These are phyloP conservation scores for Hypoxylon subgilvum DNA, from an alignment of 495 filamentous ascomycete genomes.

Conservation along the genomic window DNA sequence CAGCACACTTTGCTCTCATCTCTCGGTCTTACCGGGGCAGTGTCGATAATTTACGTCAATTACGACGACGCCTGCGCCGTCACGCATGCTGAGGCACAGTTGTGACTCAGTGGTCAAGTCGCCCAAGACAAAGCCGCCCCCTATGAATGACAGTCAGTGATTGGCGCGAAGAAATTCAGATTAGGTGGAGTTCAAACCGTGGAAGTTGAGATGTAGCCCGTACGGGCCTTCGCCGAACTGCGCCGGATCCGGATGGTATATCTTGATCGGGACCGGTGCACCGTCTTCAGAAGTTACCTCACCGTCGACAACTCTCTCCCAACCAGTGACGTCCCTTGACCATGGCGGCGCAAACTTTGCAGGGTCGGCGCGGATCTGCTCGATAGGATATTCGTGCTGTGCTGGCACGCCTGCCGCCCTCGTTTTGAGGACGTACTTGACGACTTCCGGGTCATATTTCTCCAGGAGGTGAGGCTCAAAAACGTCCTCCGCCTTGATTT, in stretches of 20 bases:
- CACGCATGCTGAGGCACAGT: constrained; percentile 54
- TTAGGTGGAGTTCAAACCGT: constrained; percentile 41
- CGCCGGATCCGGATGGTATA: constrained; percentile 53
- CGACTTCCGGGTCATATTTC: constrained; percentile 28
- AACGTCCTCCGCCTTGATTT: constrained; percentile 25
- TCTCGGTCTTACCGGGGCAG: constrained; percentile 47
- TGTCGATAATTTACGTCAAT: constrained; percentile 62
- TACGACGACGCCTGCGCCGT: constrained; percentile 49
- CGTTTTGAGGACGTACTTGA: constrained; percentile 21
- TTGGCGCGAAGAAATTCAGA: neutral
- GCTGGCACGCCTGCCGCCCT: constrained; percentile 6
- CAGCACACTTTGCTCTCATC: neutral
- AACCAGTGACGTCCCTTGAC: constrained; percentile 44
- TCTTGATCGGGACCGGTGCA: constrained; percentile 47
- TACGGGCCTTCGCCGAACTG: constrained; percentile 49
- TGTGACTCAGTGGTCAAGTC: constrained; percentile 52
- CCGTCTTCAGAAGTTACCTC: constrained; percentile 50
- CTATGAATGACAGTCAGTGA: constrained; percentile 16
- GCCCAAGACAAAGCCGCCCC: constrained; percentile 55
- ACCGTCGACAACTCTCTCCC: constrained; percentile 46
- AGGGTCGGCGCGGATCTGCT: constrained; percentile 49
- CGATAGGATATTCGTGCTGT: constrained; percentile 50
- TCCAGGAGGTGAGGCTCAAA: constrained; percentile 27
- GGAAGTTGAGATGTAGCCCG: constrained; percentile 56
- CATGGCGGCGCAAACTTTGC: constrained; percentile 45